Base-by-base conservation (phyloP, 306 rosid species). In the Gastrolobium villosum region DNA sequence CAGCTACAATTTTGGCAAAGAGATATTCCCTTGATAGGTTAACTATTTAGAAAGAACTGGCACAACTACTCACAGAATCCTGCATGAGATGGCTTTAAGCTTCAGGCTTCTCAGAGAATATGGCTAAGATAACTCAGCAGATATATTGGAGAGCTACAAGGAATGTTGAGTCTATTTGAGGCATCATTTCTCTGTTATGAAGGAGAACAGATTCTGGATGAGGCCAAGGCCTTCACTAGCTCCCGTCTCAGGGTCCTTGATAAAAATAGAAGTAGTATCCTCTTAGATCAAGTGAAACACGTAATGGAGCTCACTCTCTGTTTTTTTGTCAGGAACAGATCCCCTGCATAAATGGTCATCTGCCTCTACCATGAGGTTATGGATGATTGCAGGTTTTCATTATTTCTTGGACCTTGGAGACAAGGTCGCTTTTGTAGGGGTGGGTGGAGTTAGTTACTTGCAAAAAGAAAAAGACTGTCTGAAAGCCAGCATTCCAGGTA, bases 21-120 rank as follows among this genome's bases (percentile, higher is more conserved):
- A 87, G 59, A 87, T 84, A 65, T 1, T 72, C 71, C 10, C 86
- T 84, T 41, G n/a, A 75, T 13, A 44, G 54, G 10, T 78, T 28
- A 31, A 53, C 37, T 74, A 37, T 70, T 50, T 43, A 2, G 20
- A 78, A 63, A 45, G 3, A 26, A 0, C 0, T 70, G n/a, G 0
- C 2, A 15, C 20, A 10, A 28, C 10, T 37, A 1, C 1, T 46
- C 5, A 37, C 4, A 53, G 1, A 62, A 65, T 37, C 54, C 77
- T 90, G 5, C 84, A 80, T 46, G 65, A 85, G 14, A 52, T 76
- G 56, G 83, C 89, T 35, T 55, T 84, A 32, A 74, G 81, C 72
- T 89, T 89, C 55, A 82, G 87, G 53, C 85, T 90, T 13, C 88
- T 90, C 6, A 46, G 92, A 88, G 84, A 88, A 43, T 72, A 83